phyloP scores from a whole-genome alignment of 1,284 basidiomycete genomes.

The Boletus smithii region DNA sequence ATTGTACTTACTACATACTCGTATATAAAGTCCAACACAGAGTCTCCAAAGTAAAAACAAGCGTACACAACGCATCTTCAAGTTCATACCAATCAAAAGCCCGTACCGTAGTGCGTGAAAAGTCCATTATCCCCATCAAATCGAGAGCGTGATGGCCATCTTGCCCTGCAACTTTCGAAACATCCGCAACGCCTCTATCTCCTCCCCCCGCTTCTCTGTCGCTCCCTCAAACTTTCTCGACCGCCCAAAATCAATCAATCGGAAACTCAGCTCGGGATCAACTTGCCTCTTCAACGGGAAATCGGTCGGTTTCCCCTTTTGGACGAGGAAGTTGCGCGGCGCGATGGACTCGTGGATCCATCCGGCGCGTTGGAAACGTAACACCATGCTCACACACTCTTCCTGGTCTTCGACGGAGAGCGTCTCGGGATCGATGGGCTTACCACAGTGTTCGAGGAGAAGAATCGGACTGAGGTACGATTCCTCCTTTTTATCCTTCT shows the following conservation, averaged over 20 bases:
- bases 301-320: constrained; percentile 35
- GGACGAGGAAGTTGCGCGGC: constrained; percentile 37
- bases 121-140: no score
- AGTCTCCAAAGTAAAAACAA: no score
- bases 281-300: constrained; percentile 25
- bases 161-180: no score
- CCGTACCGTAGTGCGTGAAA: no score
- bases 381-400: constrained; percentile 32
- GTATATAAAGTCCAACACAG: no score
- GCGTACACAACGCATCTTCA: no score
- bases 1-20: no score
- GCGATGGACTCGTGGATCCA: constrained; percentile 38
- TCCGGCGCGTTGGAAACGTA: constrained; percentile 33
- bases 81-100: no score
- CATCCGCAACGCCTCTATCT: no score
- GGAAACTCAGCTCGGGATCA: constrained; percentile 32
- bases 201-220: no score
- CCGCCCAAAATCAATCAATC: constrained; percentile 40
- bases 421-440: constrained; percentile 20
- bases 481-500: neutral
- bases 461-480: constrained; percentile 32
- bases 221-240: constrained; percentile 20
- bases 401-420: constrained; percentile 28
- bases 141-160: no score
- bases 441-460: constrained; percentile 39